These are phyloP conservation scores for Umbelopsis vinacea DNA, from an alignment of 192 early-diverging fungal species.

Conservation along the genomic window DNA sequence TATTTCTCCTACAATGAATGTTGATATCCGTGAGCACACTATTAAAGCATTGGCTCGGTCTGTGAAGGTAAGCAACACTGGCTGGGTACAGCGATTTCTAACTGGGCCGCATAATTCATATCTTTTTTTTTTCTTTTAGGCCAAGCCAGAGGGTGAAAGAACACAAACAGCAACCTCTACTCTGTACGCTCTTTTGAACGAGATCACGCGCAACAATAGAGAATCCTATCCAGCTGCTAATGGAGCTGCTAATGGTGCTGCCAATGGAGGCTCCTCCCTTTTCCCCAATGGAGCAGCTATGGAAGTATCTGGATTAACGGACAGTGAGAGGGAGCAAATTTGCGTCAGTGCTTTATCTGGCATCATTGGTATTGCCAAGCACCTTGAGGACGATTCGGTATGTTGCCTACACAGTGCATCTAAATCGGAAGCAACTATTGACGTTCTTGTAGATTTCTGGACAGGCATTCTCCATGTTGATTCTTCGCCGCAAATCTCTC, in stretches of 20 bases:
- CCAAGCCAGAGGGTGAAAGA: conserved; percentile 32
- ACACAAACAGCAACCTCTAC: conserved; percentile 39
- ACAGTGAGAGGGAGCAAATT: conserved; percentile 50
- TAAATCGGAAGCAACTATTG: not conserved
- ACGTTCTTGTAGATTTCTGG: conserved; percentile 53
- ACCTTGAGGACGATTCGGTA: conserved; percentile 61
- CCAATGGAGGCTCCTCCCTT: not conserved
- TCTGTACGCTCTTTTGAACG: conserved; percentile 42
- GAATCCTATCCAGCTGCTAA: not conserved
- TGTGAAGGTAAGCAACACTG: conserved; percentile 42
- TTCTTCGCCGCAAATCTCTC: conserved; percentile 62
- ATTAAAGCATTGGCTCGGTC: conserved; percentile 55
- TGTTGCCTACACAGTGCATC: not conserved
- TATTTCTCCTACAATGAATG: not conserved
- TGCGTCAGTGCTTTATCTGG: conserved; percentile 56
- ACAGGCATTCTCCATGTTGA: conserved; percentile 65
- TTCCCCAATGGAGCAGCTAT: conserved; percentile 15
- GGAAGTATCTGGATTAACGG: conserved; percentile 34
- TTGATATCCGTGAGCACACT: conserved; percentile 35
- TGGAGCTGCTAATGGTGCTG: no score
- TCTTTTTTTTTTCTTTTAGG: conserved; percentile 22
- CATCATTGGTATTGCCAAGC: conserved; percentile 56
- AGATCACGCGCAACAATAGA: conserved; percentile 34
- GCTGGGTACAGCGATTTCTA: not conserved
- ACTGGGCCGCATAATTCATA: not conserved